phyloP scores from a whole-genome alignment of 2,329 filamentous ascomycete species.

The Zymoseptoria passerinii region DNA sequence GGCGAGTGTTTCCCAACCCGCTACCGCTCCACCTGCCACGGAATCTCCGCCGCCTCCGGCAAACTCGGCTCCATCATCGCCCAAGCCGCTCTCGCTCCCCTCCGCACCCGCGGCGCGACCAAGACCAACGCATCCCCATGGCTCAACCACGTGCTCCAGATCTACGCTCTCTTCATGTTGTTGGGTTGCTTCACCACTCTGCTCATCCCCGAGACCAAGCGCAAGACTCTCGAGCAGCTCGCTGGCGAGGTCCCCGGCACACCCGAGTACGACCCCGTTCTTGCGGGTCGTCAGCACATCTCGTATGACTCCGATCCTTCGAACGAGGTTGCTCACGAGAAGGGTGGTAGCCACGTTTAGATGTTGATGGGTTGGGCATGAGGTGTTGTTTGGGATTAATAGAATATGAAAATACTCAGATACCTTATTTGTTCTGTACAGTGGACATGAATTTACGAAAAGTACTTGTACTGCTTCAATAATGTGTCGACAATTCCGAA shows the following conservation, averaged over 20 bases:
- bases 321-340: conserved; percentile 12
- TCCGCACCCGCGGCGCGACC: conserved; percentile 46
- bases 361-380: neutral
- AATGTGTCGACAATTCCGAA: too few relatives aligned
- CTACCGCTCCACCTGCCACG: conserved; percentile 41
- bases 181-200: conserved; percentile 59
- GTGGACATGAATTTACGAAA: neutral
- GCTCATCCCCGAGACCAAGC: conserved; percentile 66
- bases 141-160: conserved; percentile 66
- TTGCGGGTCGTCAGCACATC: conserved; percentile 12
- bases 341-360: conserved; percentile 11
- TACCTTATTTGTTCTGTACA: neutral
- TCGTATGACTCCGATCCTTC: conserved; percentile 11
- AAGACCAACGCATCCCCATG: conserved; percentile 51
- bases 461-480: neutral
- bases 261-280: conserved; percentile 36
- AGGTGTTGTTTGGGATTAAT: neutral
- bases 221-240: conserved; percentile 63
- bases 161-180: conserved; percentile 75
- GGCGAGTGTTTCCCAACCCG: conserved; percentile 46
- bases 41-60: conserved; percentile 41
- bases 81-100: conserved; percentile 42
- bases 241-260: conserved; percentile 58
- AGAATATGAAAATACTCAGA: neutral
- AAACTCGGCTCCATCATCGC: conserved; percentile 45